Conservation (phyloP, 1,284 basidiomycete genomes). For the Dichomitus squalens region DNA sequence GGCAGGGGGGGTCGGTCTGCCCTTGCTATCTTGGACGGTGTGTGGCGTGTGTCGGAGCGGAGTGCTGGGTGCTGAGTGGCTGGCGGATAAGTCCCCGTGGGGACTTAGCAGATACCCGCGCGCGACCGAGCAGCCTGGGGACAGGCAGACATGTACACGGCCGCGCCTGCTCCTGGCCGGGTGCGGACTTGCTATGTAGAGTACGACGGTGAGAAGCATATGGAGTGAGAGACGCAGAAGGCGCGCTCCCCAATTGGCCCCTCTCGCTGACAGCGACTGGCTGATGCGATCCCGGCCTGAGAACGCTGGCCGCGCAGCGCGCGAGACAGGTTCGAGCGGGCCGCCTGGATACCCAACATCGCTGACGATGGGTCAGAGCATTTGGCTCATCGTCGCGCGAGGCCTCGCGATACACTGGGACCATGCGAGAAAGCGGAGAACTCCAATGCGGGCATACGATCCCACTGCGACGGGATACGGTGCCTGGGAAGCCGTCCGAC, state of each 20-base stretch:
- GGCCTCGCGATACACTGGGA: neutral
- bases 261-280: neutral
- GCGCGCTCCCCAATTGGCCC: neutral
- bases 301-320: neutral
- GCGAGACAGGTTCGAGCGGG: neutral
- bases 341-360: neutral
- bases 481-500: neutral
- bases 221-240: neutral
- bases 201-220: neutral
- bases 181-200: neutral
- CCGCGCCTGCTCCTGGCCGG: neutral
- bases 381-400: neutral
- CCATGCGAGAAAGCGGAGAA: neutral
- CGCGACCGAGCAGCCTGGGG: too few species aligned
- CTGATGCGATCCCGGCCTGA: neutral
- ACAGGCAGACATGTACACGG: too few species aligned
- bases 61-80: neutral
- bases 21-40: neutral
- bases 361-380: neutral
- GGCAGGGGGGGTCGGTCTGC: neutral
- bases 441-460: neutral
- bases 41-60: neutral
- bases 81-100: slow-evolving; percentile 8
- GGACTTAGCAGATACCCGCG: slow-evolving; percentile 10
- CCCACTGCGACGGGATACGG: neutral